These are phyloP conservation scores for Cystofilobasidium bisporidii DNA, from an alignment of 768 basidiomycete species.

Conservation along the genomic window DNA sequence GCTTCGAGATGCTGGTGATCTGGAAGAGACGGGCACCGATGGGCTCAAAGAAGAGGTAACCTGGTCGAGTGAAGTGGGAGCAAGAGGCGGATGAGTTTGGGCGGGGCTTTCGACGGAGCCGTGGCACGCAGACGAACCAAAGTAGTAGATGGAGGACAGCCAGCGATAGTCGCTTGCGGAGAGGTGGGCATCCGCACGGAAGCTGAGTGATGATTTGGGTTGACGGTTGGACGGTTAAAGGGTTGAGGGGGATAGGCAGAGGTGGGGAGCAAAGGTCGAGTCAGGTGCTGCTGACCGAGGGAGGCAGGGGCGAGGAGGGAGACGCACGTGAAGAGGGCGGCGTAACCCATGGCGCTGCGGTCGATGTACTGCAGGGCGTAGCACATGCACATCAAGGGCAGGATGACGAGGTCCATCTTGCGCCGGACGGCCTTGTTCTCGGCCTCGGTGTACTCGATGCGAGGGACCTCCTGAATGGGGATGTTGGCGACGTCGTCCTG, in stretches of 20 bases:
- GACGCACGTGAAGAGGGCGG: constrained; percentile 1
- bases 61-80: background rate
- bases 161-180: background rate
- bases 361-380: constrained; percentile 9
- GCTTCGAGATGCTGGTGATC: background rate
- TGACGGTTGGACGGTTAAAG: too few relatives aligned
- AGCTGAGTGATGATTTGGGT: too few relatives aligned
- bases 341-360: background rate
- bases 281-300: too few relatives aligned
- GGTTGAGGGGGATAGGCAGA: too few relatives aligned
- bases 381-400: background rate
- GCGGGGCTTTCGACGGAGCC: too few relatives aligned
- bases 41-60: constrained; percentile 1
- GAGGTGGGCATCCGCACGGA: background rate
- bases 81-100: too few relatives aligned
- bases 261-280: too few relatives aligned
- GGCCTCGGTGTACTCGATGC: background rate
- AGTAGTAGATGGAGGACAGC: constrained; percentile 8
- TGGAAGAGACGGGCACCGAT: background rate
- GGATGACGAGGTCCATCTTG: background rate
- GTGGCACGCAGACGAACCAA: background rate
- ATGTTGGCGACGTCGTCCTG: background rate
- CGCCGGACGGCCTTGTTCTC: background rate
- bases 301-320: too few relatives aligned
- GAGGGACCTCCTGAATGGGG: background rate